Evolutionary conservation across 352 stramenopile genomes (phyloP), one percentile per base, ranked within the genome.

Genomic region (Pythium folliculosum): DNA sequence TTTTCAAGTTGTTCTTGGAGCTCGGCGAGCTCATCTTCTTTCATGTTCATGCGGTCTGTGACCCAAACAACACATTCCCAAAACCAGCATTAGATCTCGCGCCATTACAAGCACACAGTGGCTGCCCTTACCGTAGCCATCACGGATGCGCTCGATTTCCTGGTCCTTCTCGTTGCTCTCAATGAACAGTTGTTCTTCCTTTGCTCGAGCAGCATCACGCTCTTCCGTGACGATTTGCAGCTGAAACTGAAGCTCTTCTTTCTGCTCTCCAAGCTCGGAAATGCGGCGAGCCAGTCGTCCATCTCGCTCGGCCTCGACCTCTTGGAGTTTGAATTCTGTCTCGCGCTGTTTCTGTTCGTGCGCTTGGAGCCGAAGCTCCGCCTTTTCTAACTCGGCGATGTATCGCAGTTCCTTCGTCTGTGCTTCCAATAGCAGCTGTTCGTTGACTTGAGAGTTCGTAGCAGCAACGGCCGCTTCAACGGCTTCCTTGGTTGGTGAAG

Each of bases 81-180:
- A 32, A 32, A 32, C 27, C 5, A 5, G 27, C 27, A 32, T 32
- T 32, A 32, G 27, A 32, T 32, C 27, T 32, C 27, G 27, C 27
- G 5, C 27, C 27, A 32, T 6, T 32, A 6, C 27, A 32, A 32
- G 27, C 27, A 32, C 27, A 32, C 27, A 32, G 27, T 5, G 27
- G 5, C n/a, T 65, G 9, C 23, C 16, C 74, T 69, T 77, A 91
- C 87, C 85, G 48, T 95, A 95, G 35, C 87, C 87, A 53, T 95
- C 87, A 9, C 87, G 87, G 69, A 95, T 92, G 17, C 87, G 84
- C 63, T 94, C 87, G 45, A 95, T 95, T 52, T 95, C 87, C 65
- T 95, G 85, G 22, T 94, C 87, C 56, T 95, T 95, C 47, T 95
- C 87, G 44, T 90, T 91, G 47, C 86, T 91, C 60, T 95, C 87